Conservation (phyloP, 2,329 filamentous ascomycete genomes). For the Juglanconis juglandina region DNA sequence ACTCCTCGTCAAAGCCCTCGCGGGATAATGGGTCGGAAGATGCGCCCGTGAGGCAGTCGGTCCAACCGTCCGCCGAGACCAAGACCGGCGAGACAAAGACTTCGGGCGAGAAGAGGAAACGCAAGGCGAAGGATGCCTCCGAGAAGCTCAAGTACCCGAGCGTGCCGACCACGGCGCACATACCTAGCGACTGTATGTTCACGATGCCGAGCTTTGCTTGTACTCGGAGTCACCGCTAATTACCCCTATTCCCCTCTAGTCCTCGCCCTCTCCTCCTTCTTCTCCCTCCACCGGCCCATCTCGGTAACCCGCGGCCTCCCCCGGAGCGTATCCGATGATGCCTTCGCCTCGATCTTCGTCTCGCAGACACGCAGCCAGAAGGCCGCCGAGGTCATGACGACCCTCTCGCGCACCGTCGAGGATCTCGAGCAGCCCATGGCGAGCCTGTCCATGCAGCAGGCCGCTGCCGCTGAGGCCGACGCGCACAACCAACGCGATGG, state of each 20-base stretch:
- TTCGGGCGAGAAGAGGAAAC: constrained; percentile 52
- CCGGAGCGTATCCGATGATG: constrained; percentile 64
- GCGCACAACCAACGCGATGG: constrained; percentile 38
- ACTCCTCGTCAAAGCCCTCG: constrained; percentile 61
- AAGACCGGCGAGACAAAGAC: constrained; percentile 40
- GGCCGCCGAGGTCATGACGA: constrained; percentile 64
- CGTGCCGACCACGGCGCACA: constrained; percentile 71
- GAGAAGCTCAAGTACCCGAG: constrained; percentile 59
- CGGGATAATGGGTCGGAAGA: constrained; percentile 54
- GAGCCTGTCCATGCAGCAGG: constrained; percentile 44
- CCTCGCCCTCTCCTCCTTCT: constrained; percentile 85
- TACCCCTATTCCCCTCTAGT: constrained; percentile 50
- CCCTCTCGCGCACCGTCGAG: constrained; percentile 58
- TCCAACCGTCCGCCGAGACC: constrained; percentile 45
- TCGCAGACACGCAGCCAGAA: constrained; percentile 46
- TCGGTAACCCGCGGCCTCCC: constrained; percentile 82
- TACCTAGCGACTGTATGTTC: constrained; percentile 60
- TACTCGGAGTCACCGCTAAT: constrained; percentile 11
- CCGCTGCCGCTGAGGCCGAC: constrained; percentile 14
- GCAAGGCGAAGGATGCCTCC: constrained; percentile 53
- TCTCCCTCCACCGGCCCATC: constrained; percentile 92
- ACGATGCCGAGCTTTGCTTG: background rate
- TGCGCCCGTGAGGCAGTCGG: constrained; percentile 46
- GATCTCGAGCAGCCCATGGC: constrained; percentile 58
- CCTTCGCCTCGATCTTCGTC: constrained; percentile 82